Evolutionary conservation across 768 basidiomycete genomes (phyloP), one percentile per base, ranked within the genome.

Genomic region (Suillus clintonianus): DNA sequence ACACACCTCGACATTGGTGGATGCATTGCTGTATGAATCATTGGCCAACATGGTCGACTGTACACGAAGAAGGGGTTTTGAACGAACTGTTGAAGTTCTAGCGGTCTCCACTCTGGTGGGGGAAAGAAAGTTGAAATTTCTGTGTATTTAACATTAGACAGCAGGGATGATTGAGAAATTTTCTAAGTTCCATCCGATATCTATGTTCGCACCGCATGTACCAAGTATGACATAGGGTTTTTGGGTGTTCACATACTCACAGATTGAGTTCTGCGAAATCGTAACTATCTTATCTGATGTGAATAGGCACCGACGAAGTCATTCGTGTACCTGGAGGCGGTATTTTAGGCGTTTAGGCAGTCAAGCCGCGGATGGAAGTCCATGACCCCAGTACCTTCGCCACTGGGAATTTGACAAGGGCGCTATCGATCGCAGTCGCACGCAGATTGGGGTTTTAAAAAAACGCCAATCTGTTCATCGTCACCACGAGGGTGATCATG

Each of bases 1-100:
- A 17, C 64, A 37, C 17, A 71, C 75, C 67, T 71, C 68, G 14
- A 76, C 70, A 15, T 50, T 71, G 22, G 74, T 75, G 15, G 68
- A 70, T 17, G 67, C 67, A 37, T 67, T 30, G 53, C 62, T 71
- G 47, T 62, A 72, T 7, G 68, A 69, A 64, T 76, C 73, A 59
- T 71, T 55, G 32, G 65, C 61, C 14, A 70, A 65, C 73, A 75
- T 76, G 48, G 13, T 60, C 30, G 50, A 30, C 14, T 48, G 10
- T 56, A 56, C 14, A 17, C 32, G 57, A 22, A 57, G 36, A 30
- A 4, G 36, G 39, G 17, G 43, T 37, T 22, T 14, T 37, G 41
- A 48, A 56, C 27, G 5, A 53, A 74, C 64, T 65, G 62, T 65
- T 67, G 61, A 67, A 66, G 68, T 56, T 67, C 8, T 36, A 7